Evolutionary conservation across 176 grass and related monocot genomes (phyloP).

Genomic region (Phyllostachys edulis): DNA sequence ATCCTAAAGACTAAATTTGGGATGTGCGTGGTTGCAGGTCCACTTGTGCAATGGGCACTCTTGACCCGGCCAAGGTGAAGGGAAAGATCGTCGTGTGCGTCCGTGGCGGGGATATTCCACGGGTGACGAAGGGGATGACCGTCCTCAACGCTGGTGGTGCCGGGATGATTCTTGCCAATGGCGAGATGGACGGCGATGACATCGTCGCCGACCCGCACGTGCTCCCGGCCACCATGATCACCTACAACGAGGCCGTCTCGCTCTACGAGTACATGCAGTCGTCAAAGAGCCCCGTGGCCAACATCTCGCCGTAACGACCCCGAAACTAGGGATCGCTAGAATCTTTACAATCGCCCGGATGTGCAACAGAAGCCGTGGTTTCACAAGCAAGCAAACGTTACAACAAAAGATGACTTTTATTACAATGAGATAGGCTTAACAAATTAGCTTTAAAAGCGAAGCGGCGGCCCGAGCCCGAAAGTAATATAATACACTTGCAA

Average conservation of each 20-base stretch:
- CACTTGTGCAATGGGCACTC: constrained; percentile 29
- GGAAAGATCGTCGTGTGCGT: constrained; percentile 71
- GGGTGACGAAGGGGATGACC: constrained; percentile 33
- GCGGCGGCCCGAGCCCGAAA: too few species aligned
- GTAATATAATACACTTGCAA: too few species aligned
- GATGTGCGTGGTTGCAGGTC: constrained; percentile 5
- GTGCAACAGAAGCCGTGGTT: too few species aligned
- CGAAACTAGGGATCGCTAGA: too few species aligned
- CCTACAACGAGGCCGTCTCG: constrained; percentile 34
- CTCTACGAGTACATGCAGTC: constrained; percentile 51
- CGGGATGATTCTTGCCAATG: constrained; percentile 68
- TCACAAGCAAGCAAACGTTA: too few species aligned
- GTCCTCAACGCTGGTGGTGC: constrained; percentile 49
- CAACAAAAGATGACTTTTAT: too few species aligned
- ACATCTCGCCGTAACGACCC: constrained; percentile 62
- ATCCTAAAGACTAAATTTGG: neutral
- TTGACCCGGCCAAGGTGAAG: constrained; percentile 50
- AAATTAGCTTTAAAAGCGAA: too few species aligned
- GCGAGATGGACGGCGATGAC: constrained; percentile 7
- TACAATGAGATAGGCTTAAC: too few species aligned
- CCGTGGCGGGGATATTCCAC: neutral
- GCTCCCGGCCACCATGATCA: constrained; percentile 72
- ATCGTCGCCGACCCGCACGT: constrained; percentile 55
- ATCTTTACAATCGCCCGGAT: too few species aligned
- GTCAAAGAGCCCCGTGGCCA: constrained; percentile 39